Percentiles rank a stretch among this genome's conserved stretches.
phyloP scores from a whole-genome alignment of 2,329 filamentous ascomycete species.

The Aspergillus ochraceoroseus region DNA sequence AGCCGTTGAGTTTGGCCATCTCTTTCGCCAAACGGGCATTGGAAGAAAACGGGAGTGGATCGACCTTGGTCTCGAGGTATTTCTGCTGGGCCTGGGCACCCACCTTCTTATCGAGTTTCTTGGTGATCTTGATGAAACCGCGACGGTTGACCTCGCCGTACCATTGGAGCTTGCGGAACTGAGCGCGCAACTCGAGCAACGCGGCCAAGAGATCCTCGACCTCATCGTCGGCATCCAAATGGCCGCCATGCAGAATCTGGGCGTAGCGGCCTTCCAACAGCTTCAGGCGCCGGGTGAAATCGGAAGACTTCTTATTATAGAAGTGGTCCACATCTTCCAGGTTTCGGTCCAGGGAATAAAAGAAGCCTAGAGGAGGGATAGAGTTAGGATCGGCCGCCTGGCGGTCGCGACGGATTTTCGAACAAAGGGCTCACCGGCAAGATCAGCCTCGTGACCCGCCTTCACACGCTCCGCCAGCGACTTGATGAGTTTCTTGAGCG shows the following conservation, averaged over 20 bases:
- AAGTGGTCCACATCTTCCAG: constrained; percentile 95
- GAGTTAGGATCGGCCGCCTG: constrained; percentile 21
- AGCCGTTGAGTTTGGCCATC: constrained; percentile 74
- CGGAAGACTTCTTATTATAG: constrained; percentile 91
- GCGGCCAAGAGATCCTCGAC: constrained; percentile 86
- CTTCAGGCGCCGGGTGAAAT: constrained; percentile 76
- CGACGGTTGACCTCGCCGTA: constrained; percentile 94
- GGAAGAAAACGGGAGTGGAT: constrained; percentile 80
- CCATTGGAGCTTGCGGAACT: constrained; percentile 90
- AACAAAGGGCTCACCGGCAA: constrained; percentile 67
- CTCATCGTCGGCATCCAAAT: constrained; percentile 83
- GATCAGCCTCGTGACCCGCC: constrained; percentile 70
- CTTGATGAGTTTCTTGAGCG: constrained; percentile 90
- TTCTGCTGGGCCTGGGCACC: constrained; percentile 70
- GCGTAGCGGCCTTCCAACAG: constrained; percentile 86
- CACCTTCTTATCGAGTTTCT: constrained; percentile 96
- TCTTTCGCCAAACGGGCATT: constrained; percentile 57
- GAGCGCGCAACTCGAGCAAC: constrained; percentile 78
- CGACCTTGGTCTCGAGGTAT: constrained; percentile 87
- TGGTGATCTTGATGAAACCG: constrained; percentile 97
- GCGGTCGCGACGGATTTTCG: constrained; percentile 7
- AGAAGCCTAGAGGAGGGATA: constrained; percentile 73
- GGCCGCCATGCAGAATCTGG: constrained; percentile 61
- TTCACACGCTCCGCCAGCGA: constrained; percentile 61
- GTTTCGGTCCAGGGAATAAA: constrained; percentile 92